These are phyloP conservation scores for Chytriomyces hyalinus DNA, from an alignment of 192 early-diverging fungal species.

Conservation along the genomic window DNA sequence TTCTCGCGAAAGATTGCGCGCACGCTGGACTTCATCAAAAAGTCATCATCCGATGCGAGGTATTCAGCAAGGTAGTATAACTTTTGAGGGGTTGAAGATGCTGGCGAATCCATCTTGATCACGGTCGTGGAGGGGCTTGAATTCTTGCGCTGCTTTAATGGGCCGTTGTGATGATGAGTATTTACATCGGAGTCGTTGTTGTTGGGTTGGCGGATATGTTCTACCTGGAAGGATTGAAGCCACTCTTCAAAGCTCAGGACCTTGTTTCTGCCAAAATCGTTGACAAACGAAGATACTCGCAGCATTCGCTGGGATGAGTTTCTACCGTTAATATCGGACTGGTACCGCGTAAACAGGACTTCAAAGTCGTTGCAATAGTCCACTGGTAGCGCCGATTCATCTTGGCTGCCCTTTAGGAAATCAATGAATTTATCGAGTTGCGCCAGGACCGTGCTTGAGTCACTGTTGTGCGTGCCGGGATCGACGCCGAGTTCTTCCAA, in stretches of 20 bases:
- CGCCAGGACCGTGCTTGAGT: neutral
- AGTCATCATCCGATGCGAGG: conserved; percentile 74
- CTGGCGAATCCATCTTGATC: conserved; percentile 22
- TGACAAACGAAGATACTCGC: conserved; percentile 20
- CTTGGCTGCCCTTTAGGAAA: neutral
- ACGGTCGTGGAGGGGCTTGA: neutral
- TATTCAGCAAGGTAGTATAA: conserved; percentile 59
- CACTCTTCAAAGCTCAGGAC: conserved; percentile 29
- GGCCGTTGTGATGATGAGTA: neutral
- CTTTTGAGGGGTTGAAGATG: neutral
- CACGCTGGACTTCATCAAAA: conserved; percentile 64
- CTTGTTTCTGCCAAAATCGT: neutral
- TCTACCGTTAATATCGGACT: neutral
- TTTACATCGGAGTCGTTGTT: neutral
- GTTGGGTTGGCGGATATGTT: neutral
- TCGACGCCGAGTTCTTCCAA: neutral
- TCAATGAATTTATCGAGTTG: conserved; percentile 8
- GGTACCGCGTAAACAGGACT: conserved; percentile 1
- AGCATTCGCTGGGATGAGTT: conserved; percentile 2
- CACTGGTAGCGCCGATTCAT: neutral
- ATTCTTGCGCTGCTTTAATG: neutral
- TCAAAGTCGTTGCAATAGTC: conserved; percentile 16
- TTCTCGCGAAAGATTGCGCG: conserved; percentile 67
- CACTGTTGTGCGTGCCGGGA: neutral
- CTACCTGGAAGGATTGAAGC: conserved; percentile 9